phyloP scores from a whole-genome alignment of 148 eudicot genomes.

The Chenopodium album region DNA sequence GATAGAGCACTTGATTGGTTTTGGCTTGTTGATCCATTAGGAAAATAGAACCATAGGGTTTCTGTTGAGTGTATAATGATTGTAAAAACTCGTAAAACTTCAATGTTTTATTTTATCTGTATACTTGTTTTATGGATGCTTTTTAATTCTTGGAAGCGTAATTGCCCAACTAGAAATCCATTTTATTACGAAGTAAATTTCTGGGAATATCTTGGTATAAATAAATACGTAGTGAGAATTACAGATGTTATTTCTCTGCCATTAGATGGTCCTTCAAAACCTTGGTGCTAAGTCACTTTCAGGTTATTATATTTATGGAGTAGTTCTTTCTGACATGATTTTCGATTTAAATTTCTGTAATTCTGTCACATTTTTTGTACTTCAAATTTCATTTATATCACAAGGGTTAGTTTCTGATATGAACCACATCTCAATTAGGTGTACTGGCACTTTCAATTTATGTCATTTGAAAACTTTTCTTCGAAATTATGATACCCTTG shows the following conservation, averaged over 20 bases:
- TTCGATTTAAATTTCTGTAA: too few relatives aligned
- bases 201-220: neutral
- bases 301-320: neutral
- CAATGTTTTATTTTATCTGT: slow-evolving; percentile 7
- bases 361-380: neutral
- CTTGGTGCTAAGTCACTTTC: neutral
- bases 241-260: neutral
- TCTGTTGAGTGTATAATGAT: slow-evolving; percentile 29
- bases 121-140: slow-evolving; percentile 14
- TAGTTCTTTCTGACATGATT: too few relatives aligned
- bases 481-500: slow-evolving; percentile 4
- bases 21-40: neutral
- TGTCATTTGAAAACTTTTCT: neutral
- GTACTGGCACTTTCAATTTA: slow-evolving; percentile 2
- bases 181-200: neutral
- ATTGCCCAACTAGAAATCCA: neutral
- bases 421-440: slow-evolving; percentile 4
- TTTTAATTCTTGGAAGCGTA: neutral
- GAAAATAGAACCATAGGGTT: slow-evolving; percentile 10
- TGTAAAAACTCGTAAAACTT: slow-evolving; percentile 21
- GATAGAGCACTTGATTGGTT: neutral
- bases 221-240: too few relatives aligned
- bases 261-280: neutral
- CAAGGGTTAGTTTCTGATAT: neutral
- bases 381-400: neutral